Conservation (phyloP, 352 stramenopile species). For the Pythium plurisporium region DNA sequence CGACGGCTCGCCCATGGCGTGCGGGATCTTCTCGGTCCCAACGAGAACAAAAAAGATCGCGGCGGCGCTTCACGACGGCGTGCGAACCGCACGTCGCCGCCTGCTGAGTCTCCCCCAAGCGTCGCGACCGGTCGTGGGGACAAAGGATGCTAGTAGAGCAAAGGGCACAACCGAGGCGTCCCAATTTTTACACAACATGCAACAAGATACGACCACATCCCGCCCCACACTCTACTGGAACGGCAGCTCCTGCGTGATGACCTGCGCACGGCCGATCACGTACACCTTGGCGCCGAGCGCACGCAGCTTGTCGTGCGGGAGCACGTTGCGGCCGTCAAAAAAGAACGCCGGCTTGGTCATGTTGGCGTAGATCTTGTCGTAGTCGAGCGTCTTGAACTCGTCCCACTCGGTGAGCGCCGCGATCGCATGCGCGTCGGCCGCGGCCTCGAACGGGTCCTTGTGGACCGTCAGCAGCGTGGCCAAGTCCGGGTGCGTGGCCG, state of each 20-base stretch:
- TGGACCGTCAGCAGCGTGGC: slow-evolving; percentile 70
- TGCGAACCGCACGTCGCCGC: slow-evolving; percentile 3
- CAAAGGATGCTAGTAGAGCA: background rate
- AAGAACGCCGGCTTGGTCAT: slow-evolving; percentile 99
- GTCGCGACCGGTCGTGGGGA: background rate
- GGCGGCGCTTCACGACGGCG: background rate
- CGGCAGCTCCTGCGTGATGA: slow-evolving; percentile 58
- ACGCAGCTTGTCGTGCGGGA: slow-evolving; percentile 92
- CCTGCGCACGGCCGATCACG: slow-evolving; percentile 89
- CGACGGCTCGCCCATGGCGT: too few relatives aligned
- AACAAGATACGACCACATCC: too few relatives aligned
- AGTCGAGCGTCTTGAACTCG: slow-evolving; percentile 98
- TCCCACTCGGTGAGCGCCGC: slow-evolving; percentile 99
- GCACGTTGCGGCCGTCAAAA: slow-evolving; percentile 98
- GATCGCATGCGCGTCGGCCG: slow-evolving; percentile 91
- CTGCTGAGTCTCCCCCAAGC: background rate
- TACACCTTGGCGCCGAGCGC: slow-evolving; percentile 98
- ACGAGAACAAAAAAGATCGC: slow-evolving; percentile 3
- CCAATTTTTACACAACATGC: too few relatives aligned
- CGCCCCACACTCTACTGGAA: slow-evolving; percentile 58
- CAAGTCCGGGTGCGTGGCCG: slow-evolving; percentile 86
- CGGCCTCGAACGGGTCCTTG: slow-evolving; percentile 90
- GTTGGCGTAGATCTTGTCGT: slow-evolving; percentile 91
- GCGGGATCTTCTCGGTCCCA: too few relatives aligned
- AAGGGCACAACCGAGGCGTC: too few relatives aligned